Evolutionary conservation across 768 basidiomycete species (phyloP), one percentile per base, ranked within the genome.

Genomic region (Punctularia strigosozonata): DNA sequence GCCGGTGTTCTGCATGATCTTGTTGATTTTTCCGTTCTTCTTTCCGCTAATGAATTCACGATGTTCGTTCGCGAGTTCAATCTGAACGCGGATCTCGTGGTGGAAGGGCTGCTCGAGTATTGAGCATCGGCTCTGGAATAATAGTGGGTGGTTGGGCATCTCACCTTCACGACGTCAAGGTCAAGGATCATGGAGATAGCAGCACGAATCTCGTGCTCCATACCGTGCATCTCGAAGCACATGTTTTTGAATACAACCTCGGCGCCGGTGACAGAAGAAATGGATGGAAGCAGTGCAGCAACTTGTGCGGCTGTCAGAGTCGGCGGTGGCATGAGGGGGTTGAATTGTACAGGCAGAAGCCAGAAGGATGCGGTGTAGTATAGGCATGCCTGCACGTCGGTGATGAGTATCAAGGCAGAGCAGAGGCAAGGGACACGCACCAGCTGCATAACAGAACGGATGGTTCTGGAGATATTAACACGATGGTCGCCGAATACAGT

Each of bases 11-110:
- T 97, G 91, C 89, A 97, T 97, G 57, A 98, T 95, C 66, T 97
- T 98, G 68, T 97, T 97, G 60, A 97, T 89, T 64, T 99, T 99
- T 42, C 94, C 94, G 52, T 98, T 97, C 71, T 98, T 97, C 70
- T 99, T 99, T 31, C 94, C 94, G 41, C 85, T 87, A 59, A 99
- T 95, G 63, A 98, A 99, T 50, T 99, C 94, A 43, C 92, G 80
- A 49, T 98, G 92, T 57, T 99, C 95, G 57, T 94, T 94, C 31
- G 91, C 84, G 4, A 97, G 75, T 60, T 99, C 95, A 39, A 97
- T 89, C 61, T 97, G 92, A 66, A 98, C 97, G 36, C 90, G 84
- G 46, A 98, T 89, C 63, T 99, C 94, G 53, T 92, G 91, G 50
- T 95, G 89, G 68, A 92, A 97, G 26, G 77, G 66, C 90, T 92